Conservation (phyloP, 345 rosid species). For the Sisymbrium altissimum region DNA sequence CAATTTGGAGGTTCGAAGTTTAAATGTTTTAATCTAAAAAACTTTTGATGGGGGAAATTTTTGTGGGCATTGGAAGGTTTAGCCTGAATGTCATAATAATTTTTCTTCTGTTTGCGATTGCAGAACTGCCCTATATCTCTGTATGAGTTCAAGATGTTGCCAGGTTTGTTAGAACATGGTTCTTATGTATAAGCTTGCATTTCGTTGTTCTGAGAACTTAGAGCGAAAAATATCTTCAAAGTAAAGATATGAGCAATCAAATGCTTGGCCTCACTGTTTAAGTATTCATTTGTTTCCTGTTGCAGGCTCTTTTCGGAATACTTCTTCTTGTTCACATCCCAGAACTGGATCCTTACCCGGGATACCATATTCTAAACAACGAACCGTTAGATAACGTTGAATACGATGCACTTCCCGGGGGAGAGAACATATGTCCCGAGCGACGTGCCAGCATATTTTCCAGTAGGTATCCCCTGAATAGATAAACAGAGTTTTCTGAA, state of each 20-base stretch:
- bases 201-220: neutral
- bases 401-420: conserved; percentile 75
- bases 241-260: neutral
- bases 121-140: conserved; percentile 55
- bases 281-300: neutral
- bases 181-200: neutral
- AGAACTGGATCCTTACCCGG: conserved; percentile 62
- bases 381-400: conserved; percentile 54
- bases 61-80: neutral
- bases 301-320: conserved; percentile 71
- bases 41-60: neutral
- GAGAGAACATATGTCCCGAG: conserved; percentile 81
- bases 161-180: conserved; percentile 54
- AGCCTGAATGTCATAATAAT: conserved; percentile 6
- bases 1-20: neutral
- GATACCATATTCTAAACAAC: conserved; percentile 44
- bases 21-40: neutral
- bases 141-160: conserved; percentile 56
- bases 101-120: conserved; percentile 27
- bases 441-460: conserved; percentile 62
- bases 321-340: conserved; percentile 74
- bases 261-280: neutral
- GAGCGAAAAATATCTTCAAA: neutral
- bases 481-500: neutral
- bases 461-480: conserved; percentile 54